A percentile compares a stretch with the other conserved stretches of the same genome.
Evolutionary conservation across 805 yeast genomes (phyloP).

Genomic region (Zygosaccharomyces bisporus): DNA sequence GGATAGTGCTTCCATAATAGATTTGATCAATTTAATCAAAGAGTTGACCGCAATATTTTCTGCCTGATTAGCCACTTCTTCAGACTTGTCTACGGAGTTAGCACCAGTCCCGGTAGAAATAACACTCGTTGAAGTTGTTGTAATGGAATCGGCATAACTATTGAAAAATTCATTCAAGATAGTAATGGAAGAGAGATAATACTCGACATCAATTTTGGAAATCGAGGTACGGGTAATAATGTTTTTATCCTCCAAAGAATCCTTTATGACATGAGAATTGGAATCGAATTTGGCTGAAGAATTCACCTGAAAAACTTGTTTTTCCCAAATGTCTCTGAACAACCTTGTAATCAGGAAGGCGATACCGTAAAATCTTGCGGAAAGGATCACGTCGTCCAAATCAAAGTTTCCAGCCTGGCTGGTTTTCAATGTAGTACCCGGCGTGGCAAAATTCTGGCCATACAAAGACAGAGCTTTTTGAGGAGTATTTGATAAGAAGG

Average conservation of each 20-base stretch:
- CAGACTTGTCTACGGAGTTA: conserved; percentile 36
- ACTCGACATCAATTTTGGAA: conserved; percentile 51
- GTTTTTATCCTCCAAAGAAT: conserved; percentile 22
- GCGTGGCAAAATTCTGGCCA: conserved; percentile 14
- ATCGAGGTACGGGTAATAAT: conserved; percentile 27
- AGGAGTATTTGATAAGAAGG: conserved; percentile 28
- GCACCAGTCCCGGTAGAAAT: conserved; percentile 25
- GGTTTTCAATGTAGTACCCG: conserved; percentile 10
- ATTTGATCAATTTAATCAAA: conserved; percentile 64
- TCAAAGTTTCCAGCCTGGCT: conserved; percentile 32
- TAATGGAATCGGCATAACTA: conserved; percentile 50
- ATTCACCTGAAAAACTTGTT: conserved; percentile 54
- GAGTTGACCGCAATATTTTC: conserved; percentile 87
- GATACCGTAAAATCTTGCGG: conserved; percentile 89
- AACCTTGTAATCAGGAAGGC: conserved; percentile 74
- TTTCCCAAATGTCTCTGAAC: conserved; percentile 75
- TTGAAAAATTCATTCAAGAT: conserved; percentile 67
- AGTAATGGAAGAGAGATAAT: conserved; percentile 63
- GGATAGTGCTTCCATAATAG: conserved; percentile 86
- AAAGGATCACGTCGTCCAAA: conserved; percentile 74
- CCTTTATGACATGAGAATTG: conserved; percentile 21
- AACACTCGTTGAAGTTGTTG: conserved; percentile 46
- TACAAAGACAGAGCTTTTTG: conserved; percentile 13
- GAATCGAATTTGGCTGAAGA: conserved; percentile 15
- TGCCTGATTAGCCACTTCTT: conserved; percentile 76